Conservation (phyloP, 140 eudicot species). For the Stevia rebaudiana region DNA sequence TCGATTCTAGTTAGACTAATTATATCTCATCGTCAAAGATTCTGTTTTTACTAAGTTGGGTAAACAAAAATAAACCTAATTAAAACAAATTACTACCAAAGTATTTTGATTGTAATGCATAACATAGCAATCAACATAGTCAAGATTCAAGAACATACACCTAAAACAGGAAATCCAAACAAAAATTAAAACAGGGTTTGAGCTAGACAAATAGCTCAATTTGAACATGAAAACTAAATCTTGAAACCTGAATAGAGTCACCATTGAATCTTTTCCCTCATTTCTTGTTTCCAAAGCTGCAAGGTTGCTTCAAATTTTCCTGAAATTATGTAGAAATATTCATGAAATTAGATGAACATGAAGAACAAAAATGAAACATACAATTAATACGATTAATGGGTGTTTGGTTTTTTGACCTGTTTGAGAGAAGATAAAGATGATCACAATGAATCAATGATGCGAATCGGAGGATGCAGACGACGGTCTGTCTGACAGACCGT, state of each 20-base stretch:
- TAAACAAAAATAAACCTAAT: constrained; percentile 16
- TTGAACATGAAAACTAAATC: constrained; percentile 30
- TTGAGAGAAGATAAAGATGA: constrained; percentile 28
- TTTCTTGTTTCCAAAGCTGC: constrained; percentile 6
- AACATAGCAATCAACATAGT: constrained; percentile 17
- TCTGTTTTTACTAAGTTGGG: constrained; percentile 23
- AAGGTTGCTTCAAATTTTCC: constrained; percentile 14
- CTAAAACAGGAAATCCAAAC: constrained; percentile 26
- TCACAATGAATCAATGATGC: constrained; percentile 57
- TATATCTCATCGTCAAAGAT: constrained; percentile 14
- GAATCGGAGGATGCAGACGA: constrained; percentile 98
- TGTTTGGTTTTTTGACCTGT: constrained; percentile 34
- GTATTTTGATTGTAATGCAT: constrained; percentile 19
- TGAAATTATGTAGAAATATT: constrained; percentile 1
- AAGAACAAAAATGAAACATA: neutral
- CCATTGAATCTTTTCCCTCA: constrained; percentile 18
- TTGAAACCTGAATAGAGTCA: constrained; percentile 26
- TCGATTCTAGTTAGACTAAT: constrained; percentile 12
- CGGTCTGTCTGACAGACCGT: constrained; percentile 83
- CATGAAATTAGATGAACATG: constrained; percentile 4
- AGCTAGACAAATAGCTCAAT: constrained; percentile 34
- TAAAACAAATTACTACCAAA: constrained; percentile 21
- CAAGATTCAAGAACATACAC: constrained; percentile 24
- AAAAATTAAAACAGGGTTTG: constrained; percentile 27
- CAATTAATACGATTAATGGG: neutral